Conservation (phyloP, 1,284 basidiomycete species). For the Entoloma clypeatum region DNA sequence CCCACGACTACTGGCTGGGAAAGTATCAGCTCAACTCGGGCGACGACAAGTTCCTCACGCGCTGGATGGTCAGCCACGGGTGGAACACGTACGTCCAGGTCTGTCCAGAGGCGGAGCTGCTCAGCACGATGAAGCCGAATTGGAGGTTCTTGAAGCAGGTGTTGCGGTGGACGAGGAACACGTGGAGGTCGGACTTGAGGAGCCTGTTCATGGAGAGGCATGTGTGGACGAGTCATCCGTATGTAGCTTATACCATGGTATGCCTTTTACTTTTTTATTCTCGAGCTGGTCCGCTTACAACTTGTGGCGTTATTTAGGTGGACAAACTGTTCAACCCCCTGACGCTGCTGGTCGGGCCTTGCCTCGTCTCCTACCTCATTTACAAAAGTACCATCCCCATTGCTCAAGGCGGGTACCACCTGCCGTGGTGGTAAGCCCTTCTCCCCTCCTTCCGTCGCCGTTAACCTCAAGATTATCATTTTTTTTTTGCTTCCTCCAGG, state of each 20-base stretch:
- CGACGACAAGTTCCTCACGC: conserved; percentile 92
- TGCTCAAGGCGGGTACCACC: conserved; percentile 76
- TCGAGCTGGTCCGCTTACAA: conserved; percentile 7
- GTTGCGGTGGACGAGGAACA: conserved; percentile 88
- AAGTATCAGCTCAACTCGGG: conserved; percentile 92
- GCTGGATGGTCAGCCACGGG: conserved; percentile 93
- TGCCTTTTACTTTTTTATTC: conserved; percentile 16
- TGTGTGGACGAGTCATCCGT: conserved; percentile 86
- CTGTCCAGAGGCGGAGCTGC: conserved; percentile 85
- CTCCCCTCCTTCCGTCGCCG: conserved; percentile 8
- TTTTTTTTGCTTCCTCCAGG: conserved; percentile 41
- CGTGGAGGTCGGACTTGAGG: conserved; percentile 86
- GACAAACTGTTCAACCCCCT: conserved; percentile 92
- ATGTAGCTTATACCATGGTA: conserved; percentile 89
- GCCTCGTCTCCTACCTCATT: conserved; percentile 71
- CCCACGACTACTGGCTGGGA: conserved; percentile 88
- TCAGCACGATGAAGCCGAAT: conserved; percentile 94
- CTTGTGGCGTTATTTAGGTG: conserved; percentile 50
- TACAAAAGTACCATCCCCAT: conserved; percentile 74
- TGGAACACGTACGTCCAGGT: conserved; percentile 93
- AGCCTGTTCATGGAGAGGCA: conserved; percentile 85
- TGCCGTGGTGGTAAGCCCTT: conserved; percentile 75
- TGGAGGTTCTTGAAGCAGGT: conserved; percentile 94
- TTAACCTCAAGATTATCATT: conserved; percentile 10
- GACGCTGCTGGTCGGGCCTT: conserved; percentile 80